Evolutionary conservation across 1,284 basidiomycete species (phyloP).

Genomic region (Leccinum pallidistipes): DNA sequence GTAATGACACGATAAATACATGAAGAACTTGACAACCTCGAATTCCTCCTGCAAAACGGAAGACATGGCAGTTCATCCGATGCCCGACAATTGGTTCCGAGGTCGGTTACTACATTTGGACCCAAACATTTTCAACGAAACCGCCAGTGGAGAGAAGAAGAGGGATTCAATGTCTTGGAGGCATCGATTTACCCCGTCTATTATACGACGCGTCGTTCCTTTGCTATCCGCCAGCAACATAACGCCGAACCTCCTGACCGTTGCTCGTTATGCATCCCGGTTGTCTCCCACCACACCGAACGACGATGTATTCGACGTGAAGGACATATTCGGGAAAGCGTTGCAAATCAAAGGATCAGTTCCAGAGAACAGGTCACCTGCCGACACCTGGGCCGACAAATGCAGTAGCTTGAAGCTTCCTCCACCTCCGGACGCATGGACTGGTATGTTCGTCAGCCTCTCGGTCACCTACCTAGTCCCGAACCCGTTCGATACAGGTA

Average conservation of each 20-base stretch:
- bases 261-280: slow-evolving; percentile 13
- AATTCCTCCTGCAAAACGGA: slow-evolving; percentile 80
- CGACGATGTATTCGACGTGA: slow-evolving; percentile 11
- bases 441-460: slow-evolving; percentile 21
- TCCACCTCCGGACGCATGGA: slow-evolving; percentile 30
- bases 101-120: slow-evolving; percentile 21
- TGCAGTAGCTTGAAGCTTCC: slow-evolving; percentile 26
- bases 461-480: neutral
- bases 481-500: slow-evolving; percentile 37
- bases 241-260: neutral
- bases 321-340: slow-evolving; percentile 17
- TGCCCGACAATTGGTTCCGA: slow-evolving; percentile 28
- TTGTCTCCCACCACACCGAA: slow-evolving; percentile 3
- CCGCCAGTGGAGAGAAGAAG: no score
- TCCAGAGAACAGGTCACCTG: slow-evolving; percentile 23
- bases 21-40: slow-evolving; percentile 57
- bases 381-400: slow-evolving; percentile 41
- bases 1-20: slow-evolving; percentile 6
- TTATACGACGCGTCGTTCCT: slow-evolving; percentile 16
- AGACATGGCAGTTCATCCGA: slow-evolving; percentile 46
- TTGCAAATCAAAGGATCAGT: slow-evolving; percentile 18
- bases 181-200: slow-evolving; percentile 14
- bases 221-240: neutral
- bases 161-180: slow-evolving; percentile 22
- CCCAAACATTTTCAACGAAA: slow-evolving; percentile 8